A percentile compares a stretch with the other conserved stretches of the same genome.
Conservation (phyloP, 2,329 filamentous ascomycete species). For the Fusarium continuum region DNA sequence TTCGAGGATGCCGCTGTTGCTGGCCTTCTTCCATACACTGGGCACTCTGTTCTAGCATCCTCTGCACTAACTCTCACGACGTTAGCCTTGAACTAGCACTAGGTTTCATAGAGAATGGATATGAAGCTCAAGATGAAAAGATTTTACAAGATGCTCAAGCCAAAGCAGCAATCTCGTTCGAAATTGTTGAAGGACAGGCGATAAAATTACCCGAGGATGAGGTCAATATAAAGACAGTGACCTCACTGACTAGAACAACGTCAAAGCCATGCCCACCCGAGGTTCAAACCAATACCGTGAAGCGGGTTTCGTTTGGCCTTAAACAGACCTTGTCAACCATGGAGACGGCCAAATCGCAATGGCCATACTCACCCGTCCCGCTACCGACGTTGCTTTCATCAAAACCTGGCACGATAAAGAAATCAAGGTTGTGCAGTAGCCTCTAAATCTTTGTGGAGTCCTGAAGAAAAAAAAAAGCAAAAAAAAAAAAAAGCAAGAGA, state of each 20-base stretch:
- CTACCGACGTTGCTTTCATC: background rate
- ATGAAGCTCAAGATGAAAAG: background rate
- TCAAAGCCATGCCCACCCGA: background rate
- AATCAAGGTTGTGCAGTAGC: accelerated
- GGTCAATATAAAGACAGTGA: background rate
- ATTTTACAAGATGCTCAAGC: background rate
- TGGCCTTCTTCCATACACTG: too few relatives aligned
- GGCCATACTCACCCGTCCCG: background rate
- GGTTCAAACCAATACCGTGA: background rate
- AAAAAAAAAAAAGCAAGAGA: background rate
- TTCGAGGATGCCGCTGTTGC: too few relatives aligned
- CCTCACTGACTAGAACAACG: accelerated
- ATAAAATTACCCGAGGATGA: conserved; percentile 13
- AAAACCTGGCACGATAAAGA: background rate
- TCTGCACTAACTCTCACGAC: conserved; percentile 1
- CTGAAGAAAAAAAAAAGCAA: too few relatives aligned
- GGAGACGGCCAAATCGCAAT: background rate
- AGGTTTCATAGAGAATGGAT: background rate
- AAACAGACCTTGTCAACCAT: background rate
- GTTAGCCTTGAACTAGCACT: conserved; percentile 2
- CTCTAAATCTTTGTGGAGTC: conserved; percentile 6
- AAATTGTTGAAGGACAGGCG: background rate
- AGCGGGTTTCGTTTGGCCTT: background rate
- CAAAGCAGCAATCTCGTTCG: conserved; percentile 15
- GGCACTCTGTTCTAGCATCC: conserved; percentile 15